Evolutionary conservation across 2,329 filamentous ascomycete genomes (phyloP).

Genomic region (Ramularia endophylla): DNA sequence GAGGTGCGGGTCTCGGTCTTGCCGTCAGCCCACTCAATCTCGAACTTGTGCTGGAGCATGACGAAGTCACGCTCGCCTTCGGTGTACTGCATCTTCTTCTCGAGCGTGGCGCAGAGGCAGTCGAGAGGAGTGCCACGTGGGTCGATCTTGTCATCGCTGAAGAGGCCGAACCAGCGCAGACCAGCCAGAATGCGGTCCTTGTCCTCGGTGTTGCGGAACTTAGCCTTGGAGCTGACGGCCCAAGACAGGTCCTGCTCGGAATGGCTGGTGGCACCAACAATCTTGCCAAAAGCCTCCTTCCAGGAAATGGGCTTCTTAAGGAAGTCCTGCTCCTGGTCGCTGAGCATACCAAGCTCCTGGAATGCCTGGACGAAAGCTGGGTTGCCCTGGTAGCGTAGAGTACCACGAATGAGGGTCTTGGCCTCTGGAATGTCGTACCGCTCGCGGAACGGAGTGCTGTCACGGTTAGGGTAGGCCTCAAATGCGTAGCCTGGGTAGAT

Average conservation of each 20-base stretch:
- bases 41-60: conserved; percentile 73
- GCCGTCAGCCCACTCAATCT: conserved; percentile 77
- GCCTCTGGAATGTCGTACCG: conserved; percentile 90
- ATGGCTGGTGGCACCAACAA: conserved; percentile 63
- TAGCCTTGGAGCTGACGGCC: conserved; percentile 69
- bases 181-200: conserved; percentile 65
- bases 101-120: conserved; percentile 81
- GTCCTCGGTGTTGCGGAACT: conserved; percentile 63
- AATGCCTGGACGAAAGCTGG: conserved; percentile 83
- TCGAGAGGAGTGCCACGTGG: conserved; percentile 77
- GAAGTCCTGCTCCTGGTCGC: conserved; percentile 59
- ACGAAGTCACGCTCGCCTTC: conserved; percentile 79
- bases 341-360: conserved; percentile 85
- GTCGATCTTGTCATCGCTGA: conserved; percentile 62
- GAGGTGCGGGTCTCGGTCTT: conserved; percentile 69
- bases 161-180: conserved; percentile 64
- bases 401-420: conserved; percentile 77
- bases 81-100: conserved; percentile 87
- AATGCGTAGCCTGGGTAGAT: conserved; percentile 87
- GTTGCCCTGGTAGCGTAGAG: conserved; percentile 82
- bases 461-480: conserved; percentile 89
- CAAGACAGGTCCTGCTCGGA: conserved; percentile 58
- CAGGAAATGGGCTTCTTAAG: conserved; percentile 62
- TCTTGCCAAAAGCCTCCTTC: conserved; percentile 77
- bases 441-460: conserved; percentile 81